A percentile compares a stretch with the other conserved stretches of the same genome.
Evolutionary conservation across 371 early-diverging fungal genomes (phyloP).

Genomic region (Neoconidiobolus thromboides): DNA sequence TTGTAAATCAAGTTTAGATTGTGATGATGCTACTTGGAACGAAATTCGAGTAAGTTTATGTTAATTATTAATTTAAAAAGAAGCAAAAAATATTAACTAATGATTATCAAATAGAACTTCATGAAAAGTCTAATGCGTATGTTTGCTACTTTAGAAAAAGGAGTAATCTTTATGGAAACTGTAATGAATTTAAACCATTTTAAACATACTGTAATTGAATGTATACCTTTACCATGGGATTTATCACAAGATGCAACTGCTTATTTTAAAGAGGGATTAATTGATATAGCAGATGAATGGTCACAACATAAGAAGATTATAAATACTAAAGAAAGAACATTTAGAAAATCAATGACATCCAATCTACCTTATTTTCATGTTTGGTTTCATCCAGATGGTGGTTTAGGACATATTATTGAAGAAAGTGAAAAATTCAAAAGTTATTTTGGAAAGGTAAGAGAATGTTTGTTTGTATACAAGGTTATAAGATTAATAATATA

Average conservation of each 20-base stretch:
- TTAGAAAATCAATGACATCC: constrained; percentile 44
- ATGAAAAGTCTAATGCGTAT: constrained; percentile 82
- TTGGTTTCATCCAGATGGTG: constrained; percentile 76
- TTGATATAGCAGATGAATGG: constrained; percentile 69
- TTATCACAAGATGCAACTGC: constrained; percentile 57
- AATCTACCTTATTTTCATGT: constrained; percentile 89
- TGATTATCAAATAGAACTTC: constrained; percentile 40
- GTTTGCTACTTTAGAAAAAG: constrained; percentile 45
- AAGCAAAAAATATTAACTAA: background rate
- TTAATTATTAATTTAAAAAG: background rate
- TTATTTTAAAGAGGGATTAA: constrained; percentile 70
- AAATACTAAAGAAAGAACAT: constrained; percentile 47
- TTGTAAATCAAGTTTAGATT: constrained; percentile 53
- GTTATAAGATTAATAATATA: background rate
- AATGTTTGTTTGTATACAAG: background rate
- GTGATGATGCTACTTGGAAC: constrained; percentile 81
- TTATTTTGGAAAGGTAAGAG: constrained; percentile 52
- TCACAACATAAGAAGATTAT: constrained; percentile 78
- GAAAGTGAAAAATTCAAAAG: constrained; percentile 48
- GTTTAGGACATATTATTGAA: constrained; percentile 93
- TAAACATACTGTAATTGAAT: constrained; percentile 75
- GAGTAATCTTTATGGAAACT: constrained; percentile 76
- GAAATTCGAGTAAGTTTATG: constrained; percentile 50
- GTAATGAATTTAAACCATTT: constrained; percentile 49
- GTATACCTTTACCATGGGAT: constrained; percentile 71